Base-by-base conservation (phyloP, 2,329 filamentous ascomycete species). In the Uncinocarpus reesii region DNA sequence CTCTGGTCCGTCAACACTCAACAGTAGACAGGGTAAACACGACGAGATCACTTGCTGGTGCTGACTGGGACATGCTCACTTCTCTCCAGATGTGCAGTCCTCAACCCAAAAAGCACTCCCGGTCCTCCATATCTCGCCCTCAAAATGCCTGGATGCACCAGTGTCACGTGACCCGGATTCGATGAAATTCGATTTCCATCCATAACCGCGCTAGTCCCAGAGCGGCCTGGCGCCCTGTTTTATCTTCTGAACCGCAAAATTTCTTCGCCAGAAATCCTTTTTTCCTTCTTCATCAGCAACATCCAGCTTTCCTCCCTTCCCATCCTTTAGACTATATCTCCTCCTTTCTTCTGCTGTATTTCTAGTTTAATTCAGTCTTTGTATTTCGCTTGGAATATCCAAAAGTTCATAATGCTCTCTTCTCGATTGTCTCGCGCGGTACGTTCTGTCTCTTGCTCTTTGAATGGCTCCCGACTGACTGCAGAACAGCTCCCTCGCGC, bases 381-480 rank as follows among this genome's bases (percentile, higher is more conserved):
- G 52, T 52, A 40, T 57, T 58, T 57, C 59, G 56, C 58, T 61
- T 60, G 57, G 53, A 60, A 52, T 53, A 56, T 56, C 54, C 59
- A 60, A 48, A 57, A 52, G 54, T 57, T 63, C 72, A 81, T 71
- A 66, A 86, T 87, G 83, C 68, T 86, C 71, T 75, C 82, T 65
- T 78, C 82, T 62, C 80, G 80, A 69, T 72, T 86, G 61, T 77
- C 79, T 62, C 79, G 82, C 77, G 81, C 81, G 78, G 83, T 87
- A 80, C 74, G 83, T 41, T 20, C 21, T 26, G 8, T 15, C 26
- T 7, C 36, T 50, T 31, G 37, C 37, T 16, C 23, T 28, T 47
- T 10, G 21, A 46, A 18, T 46, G 24, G 8, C 36, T 26, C 28
- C 38, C n/a, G 7, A 34, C 45, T 52, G 34, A 48, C 46, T 34